Evolutionary conservation across 2,329 filamentous ascomycete species (phyloP).

Genomic region (Ophiosphaerella herpotricha): DNA sequence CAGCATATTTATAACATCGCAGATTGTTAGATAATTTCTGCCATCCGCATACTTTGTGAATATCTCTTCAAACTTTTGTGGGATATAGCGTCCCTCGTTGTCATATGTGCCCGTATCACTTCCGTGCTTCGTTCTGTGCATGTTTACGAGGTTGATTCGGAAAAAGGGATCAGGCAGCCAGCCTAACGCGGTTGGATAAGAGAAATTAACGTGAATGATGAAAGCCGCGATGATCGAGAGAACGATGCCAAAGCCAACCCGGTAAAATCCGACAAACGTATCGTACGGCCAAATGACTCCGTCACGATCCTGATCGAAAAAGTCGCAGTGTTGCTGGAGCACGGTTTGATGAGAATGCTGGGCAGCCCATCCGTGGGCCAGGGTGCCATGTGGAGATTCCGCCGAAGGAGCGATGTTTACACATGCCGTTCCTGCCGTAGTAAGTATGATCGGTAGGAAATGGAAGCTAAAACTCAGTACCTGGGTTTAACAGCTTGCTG

Average conservation of each 20-base stretch:
- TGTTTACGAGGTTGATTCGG: constrained; percentile 46
- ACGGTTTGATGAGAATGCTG: constrained; percentile 50
- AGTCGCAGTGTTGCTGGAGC: constrained; percentile 59
- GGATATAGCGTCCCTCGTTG: constrained; percentile 52
- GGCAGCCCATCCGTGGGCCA: constrained; percentile 43
- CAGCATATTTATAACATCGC: constrained; percentile 46
- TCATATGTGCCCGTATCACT: constrained; percentile 52
- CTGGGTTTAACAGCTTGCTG: constrained; percentile 11
- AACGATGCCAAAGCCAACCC: constrained; percentile 52
- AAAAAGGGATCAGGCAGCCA: constrained; percentile 54
- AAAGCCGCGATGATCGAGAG: constrained; percentile 52
- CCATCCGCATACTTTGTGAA: constrained; percentile 51
- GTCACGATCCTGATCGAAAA: constrained; percentile 59
- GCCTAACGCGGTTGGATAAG: constrained; percentile 52
- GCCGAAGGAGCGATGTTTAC: constrained; percentile 49
- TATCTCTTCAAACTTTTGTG: constrained; percentile 55
- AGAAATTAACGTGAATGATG: constrained; percentile 57
- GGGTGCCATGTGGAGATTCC: constrained; percentile 50
- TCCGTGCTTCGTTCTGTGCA: constrained; percentile 52
- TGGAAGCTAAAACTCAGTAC: not conserved
- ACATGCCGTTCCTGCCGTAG: constrained; percentile 3
- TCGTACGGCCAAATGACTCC: constrained; percentile 59
- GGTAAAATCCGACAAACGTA: constrained; percentile 55
- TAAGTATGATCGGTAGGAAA: not conserved
- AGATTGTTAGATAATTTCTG: constrained; percentile 47